A percentile compares a stretch with the other conserved stretches of the same genome.
phyloP scores from a whole-genome alignment of 148 eudicot genomes.

The Polygonum aviculare region DNA sequence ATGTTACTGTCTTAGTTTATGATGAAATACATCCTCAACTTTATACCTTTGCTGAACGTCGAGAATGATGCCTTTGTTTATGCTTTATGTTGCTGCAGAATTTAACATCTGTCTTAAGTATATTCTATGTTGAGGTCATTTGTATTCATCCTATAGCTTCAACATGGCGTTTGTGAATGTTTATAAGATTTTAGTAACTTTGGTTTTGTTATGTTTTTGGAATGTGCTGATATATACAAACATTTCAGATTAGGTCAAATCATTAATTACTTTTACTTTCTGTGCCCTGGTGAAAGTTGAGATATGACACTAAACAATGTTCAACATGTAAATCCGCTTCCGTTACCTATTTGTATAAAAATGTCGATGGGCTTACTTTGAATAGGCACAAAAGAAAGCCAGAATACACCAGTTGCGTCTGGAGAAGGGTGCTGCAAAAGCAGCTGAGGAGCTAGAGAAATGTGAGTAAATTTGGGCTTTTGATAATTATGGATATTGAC shows the following conservation, averaged over 20 bases:
- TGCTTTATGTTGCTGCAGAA: background rate
- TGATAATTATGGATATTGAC: background rate
- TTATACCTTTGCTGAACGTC: background rate
- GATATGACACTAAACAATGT: background rate
- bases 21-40: background rate
- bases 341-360: background rate
- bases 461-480: conserved; percentile 30
- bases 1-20: background rate
- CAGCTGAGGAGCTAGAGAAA: conserved; percentile 90
- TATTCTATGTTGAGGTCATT: background rate
- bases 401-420: conserved; percentile 72
- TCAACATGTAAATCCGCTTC: background rate
- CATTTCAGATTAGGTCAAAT: background rate
- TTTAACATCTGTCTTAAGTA: background rate
- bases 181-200: background rate
- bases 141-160: background rate
- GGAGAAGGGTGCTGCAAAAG: conserved; percentile 89
- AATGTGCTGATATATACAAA: background rate
- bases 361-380: background rate
- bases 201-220: background rate
- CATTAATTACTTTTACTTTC: background rate
- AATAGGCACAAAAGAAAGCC: conserved; percentile 61
- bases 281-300: background rate
- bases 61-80: background rate
- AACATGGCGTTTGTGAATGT: background rate